These are phyloP conservation scores for Umbelopsis vinacea DNA, from an alignment of 192 early-diverging fungal species.

Conservation along the genomic window DNA sequence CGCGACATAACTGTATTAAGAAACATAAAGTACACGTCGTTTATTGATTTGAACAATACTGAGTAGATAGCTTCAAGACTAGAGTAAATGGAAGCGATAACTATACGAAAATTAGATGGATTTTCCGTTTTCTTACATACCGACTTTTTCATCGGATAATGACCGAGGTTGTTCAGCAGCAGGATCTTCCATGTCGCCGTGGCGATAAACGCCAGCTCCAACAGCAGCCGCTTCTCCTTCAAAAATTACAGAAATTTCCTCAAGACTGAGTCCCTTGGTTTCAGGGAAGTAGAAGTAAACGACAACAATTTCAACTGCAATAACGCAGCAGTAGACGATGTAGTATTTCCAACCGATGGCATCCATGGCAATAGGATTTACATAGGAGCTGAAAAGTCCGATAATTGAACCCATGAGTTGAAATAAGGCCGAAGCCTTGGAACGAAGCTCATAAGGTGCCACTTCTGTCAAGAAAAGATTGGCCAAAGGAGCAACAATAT, in stretches of 20 bases:
- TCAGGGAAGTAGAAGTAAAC: constrained; percentile 77
- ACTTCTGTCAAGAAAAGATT: constrained; percentile 11
- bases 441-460: constrained; percentile 14
- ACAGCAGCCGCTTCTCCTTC: not conserved
- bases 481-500: constrained; percentile 11
- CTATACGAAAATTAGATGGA: not conserved
- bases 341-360: constrained; percentile 31
- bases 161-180: not conserved
- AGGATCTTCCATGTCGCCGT: not conserved
- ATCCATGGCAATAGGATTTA: constrained; percentile 25
- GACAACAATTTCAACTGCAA: not conserved
- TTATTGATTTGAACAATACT: no score
- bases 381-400: constrained; percentile 24
- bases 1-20: no score
- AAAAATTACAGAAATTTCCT: constrained; percentile 56
- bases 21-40: no score
- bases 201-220: not conserved
- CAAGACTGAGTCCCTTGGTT: constrained; percentile 78
- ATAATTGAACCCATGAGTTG: constrained; percentile 17
- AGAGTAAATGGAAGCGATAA: not conserved
- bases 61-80: not conserved
- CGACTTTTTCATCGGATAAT: not conserved
- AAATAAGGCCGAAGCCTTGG: constrained; percentile 16
- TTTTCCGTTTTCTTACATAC: not conserved
- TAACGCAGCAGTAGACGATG: constrained; percentile 9